Evolutionary conservation across 257 asterid species (phyloP), one percentile per base, ranked within the genome.

Genomic region (Fraxinus quadrangulata): DNA sequence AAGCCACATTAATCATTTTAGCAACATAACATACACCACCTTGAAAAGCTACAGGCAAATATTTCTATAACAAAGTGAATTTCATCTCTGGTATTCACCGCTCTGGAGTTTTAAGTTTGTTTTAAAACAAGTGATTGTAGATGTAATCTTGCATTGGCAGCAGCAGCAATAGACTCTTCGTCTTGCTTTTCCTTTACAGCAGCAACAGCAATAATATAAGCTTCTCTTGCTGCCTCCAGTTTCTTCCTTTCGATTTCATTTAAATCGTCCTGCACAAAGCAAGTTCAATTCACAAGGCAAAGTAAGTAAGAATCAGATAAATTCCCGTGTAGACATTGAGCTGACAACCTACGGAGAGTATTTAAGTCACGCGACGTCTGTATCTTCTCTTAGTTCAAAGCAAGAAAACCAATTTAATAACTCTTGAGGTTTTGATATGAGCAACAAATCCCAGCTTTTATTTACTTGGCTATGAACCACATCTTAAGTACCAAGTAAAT

Each of bases 221-320:
- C 93, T 85, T 85, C 96, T 80, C 91, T 85, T 74, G 99, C 96
- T 47, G 83, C 88, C 86, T 94, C 96, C 83, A 94, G 24, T 71
- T 85, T 82, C 86, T 87, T 84, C 88, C 84, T 79, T 83, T 86
- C 92, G 45, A 76, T 71, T 71, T 91, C 96, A 77, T 79, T 59
- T 33, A 81, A 61, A 67, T 66, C 77, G 51, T 90, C 96, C 99
- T 94, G 87, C 78, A 70, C 67, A 89, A 68, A 54, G 40, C 7
- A 39, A 70, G 69, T 63, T 63, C 31, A 63, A 63, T 3, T 63
- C 30, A 63, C 6, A 0, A n/a, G 28, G 14, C 14, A 23, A n/a
- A 54, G 19, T 54, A 54, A 45, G 54, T 54, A 54, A 45, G 6
- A 45, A 45, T 45, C 54, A 14, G 54, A 45, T 45, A 13, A 45